phyloP scores from a whole-genome alignment of 2,329 filamentous ascomycete species.

The Beauveria varroae region DNA sequence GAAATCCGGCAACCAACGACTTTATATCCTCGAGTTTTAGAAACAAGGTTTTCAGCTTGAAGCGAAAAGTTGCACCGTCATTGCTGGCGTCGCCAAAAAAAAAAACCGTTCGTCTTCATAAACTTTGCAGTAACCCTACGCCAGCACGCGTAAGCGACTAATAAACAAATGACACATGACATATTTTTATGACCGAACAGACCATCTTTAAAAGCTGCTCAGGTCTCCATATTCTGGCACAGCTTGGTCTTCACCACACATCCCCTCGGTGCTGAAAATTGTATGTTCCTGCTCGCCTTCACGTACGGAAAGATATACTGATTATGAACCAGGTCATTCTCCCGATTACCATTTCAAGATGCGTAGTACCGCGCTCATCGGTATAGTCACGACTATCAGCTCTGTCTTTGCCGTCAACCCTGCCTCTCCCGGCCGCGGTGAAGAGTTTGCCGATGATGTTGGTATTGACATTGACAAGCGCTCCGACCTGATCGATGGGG shows the following conservation, averaged over 20 bases:
- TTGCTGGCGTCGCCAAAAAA: background rate
- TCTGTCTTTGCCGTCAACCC: background rate
- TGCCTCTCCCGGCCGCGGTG: background rate
- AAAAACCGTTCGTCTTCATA: background rate
- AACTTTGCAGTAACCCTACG: background rate
- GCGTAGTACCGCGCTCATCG: background rate
- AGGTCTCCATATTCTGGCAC: background rate
- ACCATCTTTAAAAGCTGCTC: background rate
- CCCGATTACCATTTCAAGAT: background rate
- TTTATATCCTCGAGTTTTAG: too few species aligned
- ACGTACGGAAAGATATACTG: background rate
- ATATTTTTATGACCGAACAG: background rate
- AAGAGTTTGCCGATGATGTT: background rate
- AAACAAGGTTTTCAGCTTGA: too few species aligned
- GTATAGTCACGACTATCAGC: background rate
- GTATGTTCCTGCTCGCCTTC: background rate
- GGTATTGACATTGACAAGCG: too few species aligned
- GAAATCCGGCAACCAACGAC: too few species aligned
- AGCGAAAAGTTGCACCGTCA: background rate
- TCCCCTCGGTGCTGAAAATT: background rate
- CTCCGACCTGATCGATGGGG: too few species aligned
- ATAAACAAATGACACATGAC: background rate
- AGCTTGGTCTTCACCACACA: background rate
- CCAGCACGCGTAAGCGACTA: background rate
- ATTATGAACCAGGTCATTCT: background rate